Evolutionary conservation across 73 alveolate species (phyloP), one percentile per base, ranked within the genome.

Genomic region (Blepharisma stoltei): DNA sequence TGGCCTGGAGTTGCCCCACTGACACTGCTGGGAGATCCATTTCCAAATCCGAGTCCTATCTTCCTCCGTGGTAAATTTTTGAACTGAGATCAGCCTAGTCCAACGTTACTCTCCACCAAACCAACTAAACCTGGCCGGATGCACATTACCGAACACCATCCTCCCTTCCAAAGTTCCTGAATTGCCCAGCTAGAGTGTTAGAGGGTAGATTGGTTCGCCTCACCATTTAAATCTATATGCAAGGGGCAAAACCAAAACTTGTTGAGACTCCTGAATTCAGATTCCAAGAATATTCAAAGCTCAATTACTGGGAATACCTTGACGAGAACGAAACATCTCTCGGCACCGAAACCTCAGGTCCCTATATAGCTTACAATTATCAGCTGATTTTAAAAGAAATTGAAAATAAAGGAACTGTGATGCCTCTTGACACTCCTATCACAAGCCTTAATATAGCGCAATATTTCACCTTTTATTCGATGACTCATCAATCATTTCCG

Each of bases 401-500:
- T 25, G 46, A n/a, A 20, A 18, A 11, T 18, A 5, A 60, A 8
- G 23, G 18, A 60, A 60, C 73, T 14, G 45, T 25, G 23, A 25
- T 60, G 14, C 38, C 38, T 60, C 46, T 8, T 18, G 46, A n/a
- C 23, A 38, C 46, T 1, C 49, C 49, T 18, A 38, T 60, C 46
- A 60, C 73, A 25, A 14, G 46, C 2, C 23, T 60, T 60, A 60
- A 60, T 25, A 14, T 14, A 8, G 14, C 23, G 2, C 14, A n/a
- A 8, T 60, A 60, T 60, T 20, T 60, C 38, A 60, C 14, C 45
- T 60, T 60, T 25, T 60, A 60, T 60, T 14, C 49, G 4, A 14
- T 60, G 46, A 60, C 73, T 60, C 73, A 60, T 60, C 23, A n/a
- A 60, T 1, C 73, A 60, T 11, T 38, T 18, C 73, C 73, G 37